phyloP scores from a whole-genome alignment of 192 early-diverging fungal species.

The Coemansia umbellata region DNA sequence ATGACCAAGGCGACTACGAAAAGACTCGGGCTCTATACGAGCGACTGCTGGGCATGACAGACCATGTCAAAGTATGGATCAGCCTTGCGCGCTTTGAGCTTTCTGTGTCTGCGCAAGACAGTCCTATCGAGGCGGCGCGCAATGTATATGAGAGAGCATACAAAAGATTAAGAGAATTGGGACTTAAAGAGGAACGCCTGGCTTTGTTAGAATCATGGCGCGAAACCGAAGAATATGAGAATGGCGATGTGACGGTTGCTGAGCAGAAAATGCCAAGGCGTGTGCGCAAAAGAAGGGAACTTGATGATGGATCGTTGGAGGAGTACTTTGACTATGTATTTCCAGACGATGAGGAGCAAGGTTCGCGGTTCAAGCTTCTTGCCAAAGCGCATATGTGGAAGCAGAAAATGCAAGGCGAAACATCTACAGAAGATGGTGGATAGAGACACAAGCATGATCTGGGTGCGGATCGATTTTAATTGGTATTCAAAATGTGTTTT shows the following conservation, averaged over 20 bases:
- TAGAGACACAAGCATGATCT: too few relatives aligned
- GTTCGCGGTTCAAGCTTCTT: conserved; percentile 85
- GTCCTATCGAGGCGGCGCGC: conserved; percentile 56
- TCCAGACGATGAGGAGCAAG: conserved; percentile 89
- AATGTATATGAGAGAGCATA: conserved; percentile 75
- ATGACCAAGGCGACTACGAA: conserved; percentile 73
- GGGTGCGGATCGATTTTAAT: too few relatives aligned
- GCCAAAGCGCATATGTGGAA: conserved; percentile 89
- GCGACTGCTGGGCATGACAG: conserved; percentile 77
- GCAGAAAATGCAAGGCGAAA: conserved; percentile 9
- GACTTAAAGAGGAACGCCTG: conserved; percentile 72
- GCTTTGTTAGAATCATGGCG: conserved; percentile 86
- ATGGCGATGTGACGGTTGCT: conserved; percentile 57
- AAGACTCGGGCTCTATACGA: conserved; percentile 79
- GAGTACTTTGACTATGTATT: conserved; percentile 99
- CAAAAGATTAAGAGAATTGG: conserved; percentile 61
- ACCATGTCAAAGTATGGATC: conserved; percentile 97
- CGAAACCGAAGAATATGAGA: conserved; percentile 67
- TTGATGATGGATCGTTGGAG: conserved; percentile 70
- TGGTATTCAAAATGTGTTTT: too few relatives aligned
- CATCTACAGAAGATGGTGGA: too few relatives aligned
- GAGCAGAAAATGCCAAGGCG: conserved; percentile 79
- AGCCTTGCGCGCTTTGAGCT: conserved; percentile 91
- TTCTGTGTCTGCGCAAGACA: conserved; percentile 37
- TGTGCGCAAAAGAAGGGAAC: conserved; percentile 82